Percentiles rank a stretch among this genome's conserved stretches.
Conservation (phyloP, 495 filamentous ascomycete species). For the Neurospora sp. region DNA sequence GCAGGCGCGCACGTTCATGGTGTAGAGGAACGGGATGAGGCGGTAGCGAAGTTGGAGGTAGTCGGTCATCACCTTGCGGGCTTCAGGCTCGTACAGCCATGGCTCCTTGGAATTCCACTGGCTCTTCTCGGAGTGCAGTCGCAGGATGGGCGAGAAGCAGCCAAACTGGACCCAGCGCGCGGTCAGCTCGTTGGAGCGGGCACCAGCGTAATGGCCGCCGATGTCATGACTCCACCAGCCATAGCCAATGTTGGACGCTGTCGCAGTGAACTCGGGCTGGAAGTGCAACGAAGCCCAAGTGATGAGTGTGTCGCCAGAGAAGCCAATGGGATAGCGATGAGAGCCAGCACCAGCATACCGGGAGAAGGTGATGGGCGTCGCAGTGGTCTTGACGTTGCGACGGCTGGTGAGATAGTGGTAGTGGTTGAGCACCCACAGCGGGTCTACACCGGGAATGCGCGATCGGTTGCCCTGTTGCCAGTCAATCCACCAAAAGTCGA, state of each 20-base stretch:
- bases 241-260: slow-evolving; percentile 53
- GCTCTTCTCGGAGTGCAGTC: slow-evolving; percentile 44
- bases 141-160: slow-evolving; percentile 46
- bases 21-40: slow-evolving; percentile 48
- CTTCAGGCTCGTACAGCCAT: slow-evolving; percentile 38
- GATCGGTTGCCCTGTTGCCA: slow-evolving; percentile 51
- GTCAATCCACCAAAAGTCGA: slow-evolving; percentile 55
- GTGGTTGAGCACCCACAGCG: slow-evolving; percentile 54
- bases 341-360: slow-evolving; percentile 48
- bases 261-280: slow-evolving; percentile 53
- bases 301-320: slow-evolving; percentile 47
- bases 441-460: slow-evolving; percentile 44
- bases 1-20: slow-evolving; percentile 38
- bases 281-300: slow-evolving; percentile 48
- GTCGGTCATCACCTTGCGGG: slow-evolving; percentile 30
- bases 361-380: slow-evolving; percentile 33
- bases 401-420: slow-evolving; percentile 45
- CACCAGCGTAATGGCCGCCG: slow-evolving; percentile 44
- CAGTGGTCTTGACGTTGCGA: slow-evolving; percentile 16
- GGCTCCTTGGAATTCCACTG: slow-evolving; percentile 47
- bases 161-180: slow-evolving; percentile 51
- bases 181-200: slow-evolving; percentile 41
- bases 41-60: slow-evolving; percentile 41
- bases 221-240: slow-evolving; percentile 60
- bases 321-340: slow-evolving; percentile 52